These are phyloP conservation scores for Amaranthus palmeri DNA, from an alignment of 148 eudicot species.

Conservation along the genomic window DNA sequence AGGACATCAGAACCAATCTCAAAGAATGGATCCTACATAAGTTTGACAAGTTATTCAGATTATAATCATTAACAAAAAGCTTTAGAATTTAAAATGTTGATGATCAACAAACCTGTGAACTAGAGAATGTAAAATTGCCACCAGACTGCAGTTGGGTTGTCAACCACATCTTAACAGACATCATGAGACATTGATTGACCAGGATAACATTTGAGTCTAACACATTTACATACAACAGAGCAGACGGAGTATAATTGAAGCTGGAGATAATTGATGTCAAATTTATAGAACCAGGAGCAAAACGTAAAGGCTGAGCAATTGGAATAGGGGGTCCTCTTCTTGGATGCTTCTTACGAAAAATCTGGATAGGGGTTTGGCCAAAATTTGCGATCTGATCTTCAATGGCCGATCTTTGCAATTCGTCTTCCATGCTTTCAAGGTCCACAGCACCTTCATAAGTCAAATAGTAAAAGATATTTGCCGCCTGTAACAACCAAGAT, in stretches of 20 bases:
- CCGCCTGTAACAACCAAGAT: conserved; percentile 58
- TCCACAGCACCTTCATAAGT: conserved; percentile 98
- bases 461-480: conserved; percentile 89
- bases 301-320: conserved; percentile 91
- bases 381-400: conserved; percentile 99
- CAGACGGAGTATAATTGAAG: conserved; percentile 49
- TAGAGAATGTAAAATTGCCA: conserved; percentile 96
- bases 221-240: conserved; percentile 59
- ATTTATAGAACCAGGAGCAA: conserved; percentile 86
- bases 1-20: conserved; percentile 88
- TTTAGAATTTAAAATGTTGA: conserved; percentile 17
- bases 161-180: conserved; percentile 93
- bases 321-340: conserved; percentile 99
- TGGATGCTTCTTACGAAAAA: conserved; percentile 89
- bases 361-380: conserved; percentile 98
- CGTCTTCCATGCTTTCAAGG: conserved; percentile 86
- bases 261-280: conserved; percentile 70
- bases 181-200: conserved; percentile 58
- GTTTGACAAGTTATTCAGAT: conserved; percentile 6
- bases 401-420: conserved; percentile 83
- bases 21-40: conserved; percentile 79
- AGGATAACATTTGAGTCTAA: conserved; percentile 64
- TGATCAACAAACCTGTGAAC: conserved; percentile 62
- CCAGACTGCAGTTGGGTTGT: conserved; percentile 96
- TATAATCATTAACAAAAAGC: neutral